A percentile compares a stretch with the other conserved stretches of the same genome.
These are phyloP conservation scores for Panaeolus papilionaceus DNA, from an alignment of 768 basidiomycete species.

Conservation along the genomic window DNA sequence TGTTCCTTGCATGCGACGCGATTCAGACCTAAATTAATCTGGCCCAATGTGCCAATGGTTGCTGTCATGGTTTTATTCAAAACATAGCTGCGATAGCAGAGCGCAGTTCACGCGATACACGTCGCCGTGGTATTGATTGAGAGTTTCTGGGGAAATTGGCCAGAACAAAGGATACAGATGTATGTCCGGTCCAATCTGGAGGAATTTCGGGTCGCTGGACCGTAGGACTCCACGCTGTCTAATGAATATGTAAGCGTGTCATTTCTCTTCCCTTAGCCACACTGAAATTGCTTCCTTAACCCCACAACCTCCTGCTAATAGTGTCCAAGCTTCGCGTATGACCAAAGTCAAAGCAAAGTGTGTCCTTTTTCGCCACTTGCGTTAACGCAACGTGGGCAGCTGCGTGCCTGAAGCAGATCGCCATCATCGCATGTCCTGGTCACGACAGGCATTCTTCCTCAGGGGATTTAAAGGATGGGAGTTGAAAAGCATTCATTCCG, in stretches of 20 bases:
- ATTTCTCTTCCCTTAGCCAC: not conserved
- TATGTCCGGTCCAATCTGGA: too few species aligned
- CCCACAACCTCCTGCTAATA: not conserved
- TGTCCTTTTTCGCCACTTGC: not conserved
- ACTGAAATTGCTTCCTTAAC: not conserved
- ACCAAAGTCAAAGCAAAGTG: conserved; percentile 2
- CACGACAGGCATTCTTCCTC: not conserved
- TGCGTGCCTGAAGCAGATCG: conserved; percentile 4
- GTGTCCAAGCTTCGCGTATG: conserved; percentile 6
- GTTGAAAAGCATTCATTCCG: not conserved
- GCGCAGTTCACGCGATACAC: too few species aligned
- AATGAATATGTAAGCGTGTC: not conserved
- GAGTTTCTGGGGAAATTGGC: too few species aligned
- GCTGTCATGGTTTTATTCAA: too few species aligned
- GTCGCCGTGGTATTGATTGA: too few species aligned
- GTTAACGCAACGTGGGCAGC: conserved; percentile 4
- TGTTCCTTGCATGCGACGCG: not conserved
- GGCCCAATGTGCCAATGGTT: not conserved
- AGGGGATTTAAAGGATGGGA: conserved; percentile 7
- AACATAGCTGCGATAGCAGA: too few species aligned
- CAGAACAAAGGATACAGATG: too few species aligned
- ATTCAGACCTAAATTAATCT: not conserved
- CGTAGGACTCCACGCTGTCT: not conserved
- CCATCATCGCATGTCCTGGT: not conserved
- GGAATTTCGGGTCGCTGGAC: too few species aligned